A percentile compares a stretch with the other conserved stretches of the same genome.
Evolutionary conservation across 768 basidiomycete genomes (phyloP).

Genomic region (Hypholoma fasciculare): DNA sequence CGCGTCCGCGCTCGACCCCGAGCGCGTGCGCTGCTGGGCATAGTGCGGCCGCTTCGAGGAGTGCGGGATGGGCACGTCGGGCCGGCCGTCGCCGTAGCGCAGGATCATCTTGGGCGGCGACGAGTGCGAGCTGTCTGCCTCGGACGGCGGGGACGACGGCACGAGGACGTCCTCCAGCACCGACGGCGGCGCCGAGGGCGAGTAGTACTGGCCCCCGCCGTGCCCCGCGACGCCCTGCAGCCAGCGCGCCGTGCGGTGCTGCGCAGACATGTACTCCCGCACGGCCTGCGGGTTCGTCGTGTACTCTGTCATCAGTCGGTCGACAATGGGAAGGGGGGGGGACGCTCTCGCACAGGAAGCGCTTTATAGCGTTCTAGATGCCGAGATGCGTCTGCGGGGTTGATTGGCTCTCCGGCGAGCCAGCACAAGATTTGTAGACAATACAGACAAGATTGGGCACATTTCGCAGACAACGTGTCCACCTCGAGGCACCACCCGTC

Average conservation of each 20-base stretch:
- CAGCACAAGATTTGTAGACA: conserved; percentile 27
- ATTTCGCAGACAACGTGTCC: too few species aligned
- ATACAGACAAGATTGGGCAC: conserved; percentile 41
- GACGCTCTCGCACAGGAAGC: conserved; percentile 21
- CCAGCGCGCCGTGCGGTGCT: conserved; percentile 67
- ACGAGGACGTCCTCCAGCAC: conserved; percentile 43
- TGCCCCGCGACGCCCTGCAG: conserved; percentile 37
- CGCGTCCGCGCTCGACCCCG: conserved; percentile 37
- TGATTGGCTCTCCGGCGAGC: conserved; percentile 23
- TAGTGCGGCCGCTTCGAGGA: conserved; percentile 22
- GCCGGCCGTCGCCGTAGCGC: conserved; percentile 63
- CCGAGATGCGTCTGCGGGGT: conserved; percentile 30
- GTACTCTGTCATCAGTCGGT: conserved; percentile 64
- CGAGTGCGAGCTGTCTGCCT: conserved; percentile 49
- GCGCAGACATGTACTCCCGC: conserved; percentile 56
- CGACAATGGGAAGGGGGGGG: conserved; percentile 29
- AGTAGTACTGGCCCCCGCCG: conserved; percentile 41
- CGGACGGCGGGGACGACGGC: conserved; percentile 44
- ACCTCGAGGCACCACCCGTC: conserved; percentile 31
- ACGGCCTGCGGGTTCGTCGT: conserved; percentile 58
- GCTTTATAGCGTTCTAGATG: conserved; percentile 36
- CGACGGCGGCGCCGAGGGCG: conserved; percentile 61
- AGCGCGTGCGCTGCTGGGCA: conserved; percentile 31
- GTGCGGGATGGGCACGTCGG: conserved; percentile 63
- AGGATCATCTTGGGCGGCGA: conserved; percentile 74